Conservation (phyloP, 495 filamentous ascomycete species). For the Venustampulla echinocandica region DNA sequence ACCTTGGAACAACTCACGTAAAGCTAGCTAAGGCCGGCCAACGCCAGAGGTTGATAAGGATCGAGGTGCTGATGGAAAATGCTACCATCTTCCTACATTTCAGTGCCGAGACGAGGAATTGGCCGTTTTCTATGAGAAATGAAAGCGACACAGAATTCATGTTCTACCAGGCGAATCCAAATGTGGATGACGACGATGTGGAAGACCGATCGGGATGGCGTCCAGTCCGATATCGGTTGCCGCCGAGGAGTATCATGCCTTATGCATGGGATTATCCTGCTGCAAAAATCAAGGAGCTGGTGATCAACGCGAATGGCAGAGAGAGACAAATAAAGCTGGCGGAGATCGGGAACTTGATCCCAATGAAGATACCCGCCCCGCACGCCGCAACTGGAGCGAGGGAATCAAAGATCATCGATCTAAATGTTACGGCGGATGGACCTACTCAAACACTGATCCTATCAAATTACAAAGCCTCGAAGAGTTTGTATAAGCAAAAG, state of each 20-base stretch:
- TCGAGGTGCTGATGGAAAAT: slow-evolving; percentile 84
- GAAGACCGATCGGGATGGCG: slow-evolving; percentile 80
- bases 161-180: slow-evolving; percentile 75
- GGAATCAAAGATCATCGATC: slow-evolving; percentile 77
- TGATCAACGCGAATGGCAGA: slow-evolving; percentile 68
- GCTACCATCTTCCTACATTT: slow-evolving; percentile 90
- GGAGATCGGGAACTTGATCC: slow-evolving; percentile 90
- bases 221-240: slow-evolving; percentile 86
- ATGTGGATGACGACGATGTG: slow-evolving; percentile 69
- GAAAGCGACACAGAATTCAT: slow-evolving; percentile 94
- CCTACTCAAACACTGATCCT: slow-evolving; percentile 89
- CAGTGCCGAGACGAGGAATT: slow-evolving; percentile 81
- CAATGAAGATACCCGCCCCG: slow-evolving; percentile 65
- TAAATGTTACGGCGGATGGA: slow-evolving; percentile 90
- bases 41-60: slow-evolving; percentile 76
- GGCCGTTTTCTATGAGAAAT: slow-evolving; percentile 98
- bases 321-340: slow-evolving; percentile 87
- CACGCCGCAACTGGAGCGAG: slow-evolving; percentile 20
- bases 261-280: slow-evolving; percentile 99
- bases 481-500: slow-evolving; percentile 89
- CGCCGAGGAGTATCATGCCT: slow-evolving; percentile 94
- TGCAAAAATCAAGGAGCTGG: slow-evolving; percentile 87
- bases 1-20: slow-evolving; percentile 82
- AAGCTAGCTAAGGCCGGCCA: slow-evolving; percentile 88
- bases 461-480: slow-evolving; percentile 89